phyloP scores from a whole-genome alignment of 805 yeast species.

The Danielia oregonensis region DNA sequence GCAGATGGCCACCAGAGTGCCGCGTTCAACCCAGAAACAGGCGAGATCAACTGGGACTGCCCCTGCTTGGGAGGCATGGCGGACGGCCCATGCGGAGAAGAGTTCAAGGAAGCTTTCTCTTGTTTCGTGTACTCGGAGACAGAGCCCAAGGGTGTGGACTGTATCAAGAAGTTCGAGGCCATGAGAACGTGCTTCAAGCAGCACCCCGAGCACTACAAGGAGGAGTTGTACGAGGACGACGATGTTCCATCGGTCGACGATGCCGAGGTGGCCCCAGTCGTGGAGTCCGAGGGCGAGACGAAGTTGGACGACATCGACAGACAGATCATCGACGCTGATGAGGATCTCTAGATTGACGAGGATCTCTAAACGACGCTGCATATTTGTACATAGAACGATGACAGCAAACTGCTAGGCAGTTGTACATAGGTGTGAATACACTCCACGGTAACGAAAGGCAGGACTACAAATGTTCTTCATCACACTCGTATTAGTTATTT shows the following conservation, averaged over 20 bases:
- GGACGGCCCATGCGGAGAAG: slow-evolving; percentile 96
- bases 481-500: no score
- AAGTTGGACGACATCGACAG: no score
- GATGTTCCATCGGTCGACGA: slow-evolving; percentile 25
- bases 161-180: slow-evolving; percentile 81
- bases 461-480: no score
- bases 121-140: slow-evolving; percentile 92
- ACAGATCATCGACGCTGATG: no score
- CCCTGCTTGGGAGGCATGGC: slow-evolving; percentile 99
- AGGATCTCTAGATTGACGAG: no score
- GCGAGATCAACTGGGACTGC: slow-evolving; percentile 99
- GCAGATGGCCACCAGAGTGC: slow-evolving; percentile 44
- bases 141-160: slow-evolving; percentile 96
- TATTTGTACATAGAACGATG: slow-evolving; percentile 1
- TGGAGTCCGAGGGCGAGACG: not conserved
- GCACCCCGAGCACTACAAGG: slow-evolving; percentile 91
- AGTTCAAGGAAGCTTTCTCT: slow-evolving; percentile 88
- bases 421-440: no score
- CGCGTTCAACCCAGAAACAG: slow-evolving; percentile 94
- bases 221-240: slow-evolving; percentile 81
- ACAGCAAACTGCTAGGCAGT: no score
- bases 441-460: no score
- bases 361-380: not conserved
- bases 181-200: slow-evolving; percentile 95
- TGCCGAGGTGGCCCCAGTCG: slow-evolving; percentile 1